Evolutionary conservation across 2,329 filamentous ascomycete species (phyloP).

Genomic region (Venturia aucupariae): DNA sequence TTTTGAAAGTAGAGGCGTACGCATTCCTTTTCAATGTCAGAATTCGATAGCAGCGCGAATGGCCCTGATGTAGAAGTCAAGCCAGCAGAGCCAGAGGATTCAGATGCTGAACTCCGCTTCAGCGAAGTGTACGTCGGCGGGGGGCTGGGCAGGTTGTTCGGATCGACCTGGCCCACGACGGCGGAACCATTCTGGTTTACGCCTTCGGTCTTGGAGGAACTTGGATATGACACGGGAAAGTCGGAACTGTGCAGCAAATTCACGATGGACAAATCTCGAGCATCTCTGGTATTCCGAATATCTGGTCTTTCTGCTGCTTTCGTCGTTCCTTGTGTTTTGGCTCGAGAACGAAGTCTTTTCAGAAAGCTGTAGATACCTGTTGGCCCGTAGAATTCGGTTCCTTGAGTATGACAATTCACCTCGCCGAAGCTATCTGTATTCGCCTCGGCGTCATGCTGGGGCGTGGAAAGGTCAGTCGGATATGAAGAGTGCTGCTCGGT

Average conservation of each 20-base stretch:
- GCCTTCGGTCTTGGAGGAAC: background rate
- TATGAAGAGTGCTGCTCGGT: background rate
- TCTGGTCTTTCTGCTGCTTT: background rate
- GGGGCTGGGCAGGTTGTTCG: conserved; percentile 4
- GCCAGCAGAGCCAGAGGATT: background rate
- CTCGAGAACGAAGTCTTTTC: conserved; percentile 14
- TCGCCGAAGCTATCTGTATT: conserved; percentile 13
- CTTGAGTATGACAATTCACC: conserved; percentile 16
- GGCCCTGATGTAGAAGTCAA: background rate
- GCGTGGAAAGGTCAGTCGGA: background rate
- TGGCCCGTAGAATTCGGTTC: conserved; percentile 17
- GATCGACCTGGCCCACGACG: background rate
- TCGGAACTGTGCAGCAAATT: conserved; percentile 15
- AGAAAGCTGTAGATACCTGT: conserved; percentile 16
- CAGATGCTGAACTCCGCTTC: background rate
- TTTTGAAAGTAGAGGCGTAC: conserved; percentile 36
- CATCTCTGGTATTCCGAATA: conserved; percentile 4
- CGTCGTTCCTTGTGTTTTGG: conserved; percentile 5
- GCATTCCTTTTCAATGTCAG: conserved; percentile 17
- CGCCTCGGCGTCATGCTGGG: conserved; percentile 3
- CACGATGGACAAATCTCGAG: conserved; percentile 13
- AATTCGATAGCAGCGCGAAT: conserved; percentile 10
- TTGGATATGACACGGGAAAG: conserved; percentile 6
- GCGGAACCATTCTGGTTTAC: background rate
- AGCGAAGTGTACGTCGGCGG: background rate